Evolutionary conservation across 805 yeast species (phyloP).

Genomic region (Yamadazyma takamatsuzukensis): DNA sequence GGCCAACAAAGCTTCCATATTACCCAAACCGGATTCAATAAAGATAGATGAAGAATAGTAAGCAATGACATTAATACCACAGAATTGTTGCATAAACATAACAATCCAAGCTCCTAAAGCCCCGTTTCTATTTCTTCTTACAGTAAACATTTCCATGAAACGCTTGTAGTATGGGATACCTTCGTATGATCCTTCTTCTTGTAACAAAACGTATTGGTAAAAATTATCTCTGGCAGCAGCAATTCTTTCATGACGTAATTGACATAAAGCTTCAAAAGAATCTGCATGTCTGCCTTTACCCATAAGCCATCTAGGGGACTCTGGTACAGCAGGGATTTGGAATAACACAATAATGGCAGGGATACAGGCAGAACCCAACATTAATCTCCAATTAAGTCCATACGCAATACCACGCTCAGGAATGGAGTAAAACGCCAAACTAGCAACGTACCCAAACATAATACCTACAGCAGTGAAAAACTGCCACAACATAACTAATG

Average conservation of each 20-base stretch:
- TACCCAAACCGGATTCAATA: conserved; percentile 59
- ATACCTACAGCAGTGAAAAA: conserved; percentile 74
- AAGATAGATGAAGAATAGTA: conserved; percentile 80
- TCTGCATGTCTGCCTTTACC: conserved; percentile 46
- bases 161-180: conserved; percentile 43
- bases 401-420: conserved; percentile 42
- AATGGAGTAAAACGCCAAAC: conserved; percentile 57
- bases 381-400: conserved; percentile 56
- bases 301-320: conserved; percentile 69
- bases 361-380: conserved; percentile 61
- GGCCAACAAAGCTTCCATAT: conserved; percentile 64
- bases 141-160: conserved; percentile 56
- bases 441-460: conserved; percentile 60
- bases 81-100: conserved; percentile 88
- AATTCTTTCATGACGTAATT: conserved; percentile 43
- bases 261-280: conserved; percentile 47
- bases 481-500: conserved; percentile 70
- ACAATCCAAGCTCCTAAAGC: conserved; percentile 75
- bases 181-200: conserved; percentile 56
- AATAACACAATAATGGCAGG: conserved; percentile 53
- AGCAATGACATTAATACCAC: conserved; percentile 87
- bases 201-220: conserved; percentile 52
- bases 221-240: conserved; percentile 66
- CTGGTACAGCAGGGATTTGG: conserved; percentile 57
- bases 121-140: conserved; percentile 82